Evolutionary conservation across 495 filamentous ascomycete genomes (phyloP), one percentile per base, ranked within the genome.

Genomic region (Neurospora hispaniola): DNA sequence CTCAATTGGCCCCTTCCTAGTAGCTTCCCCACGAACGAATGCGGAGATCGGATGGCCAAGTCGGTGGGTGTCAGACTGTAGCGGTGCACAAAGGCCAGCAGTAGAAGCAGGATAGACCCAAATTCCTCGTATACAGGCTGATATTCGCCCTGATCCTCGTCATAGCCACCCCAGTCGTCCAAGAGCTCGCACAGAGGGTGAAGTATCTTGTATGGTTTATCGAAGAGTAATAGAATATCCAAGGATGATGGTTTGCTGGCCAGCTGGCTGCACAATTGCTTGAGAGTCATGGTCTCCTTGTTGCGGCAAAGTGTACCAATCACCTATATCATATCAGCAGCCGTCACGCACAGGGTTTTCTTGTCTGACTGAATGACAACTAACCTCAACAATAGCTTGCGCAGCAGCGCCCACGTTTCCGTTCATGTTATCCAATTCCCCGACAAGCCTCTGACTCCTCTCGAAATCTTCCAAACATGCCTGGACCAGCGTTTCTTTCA

Each of bases 91-190:
- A 97, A 92, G 0, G 91, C 91, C 23, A 97, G 82, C 0, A 97
- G 86, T 2, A 99, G 84, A 4, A 98, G 86, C 8, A 98, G 83
- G 18, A 98, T 91, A 54, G 92, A 92, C 0, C 94, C 93, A 73
- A 98, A 99, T 74, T 99, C 96, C 75, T 98, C 95, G 77, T 98
- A 98, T 2, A 97, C 92, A 0, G 95, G 96, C 78, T 98, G 94
- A 76, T 96, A 96, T 79, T 99, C 96, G 43, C 90, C 90, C 84
- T 97, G 93, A 71, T 98, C 95, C 74, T 97, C 95, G 73, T 98
- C 95, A 81, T 95, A 96, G 20, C 87, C 78, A 3, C 73, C 86
- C 96, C 95, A 99, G 68, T 89, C 89, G 80, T 98, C 94, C 10
- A 99, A 83, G 10, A 98, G 81, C 41, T 90, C 86, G 77, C 94